Conservation (phyloP, 495 filamentous ascomycete genomes). For the Xylaria scruposa region DNA sequence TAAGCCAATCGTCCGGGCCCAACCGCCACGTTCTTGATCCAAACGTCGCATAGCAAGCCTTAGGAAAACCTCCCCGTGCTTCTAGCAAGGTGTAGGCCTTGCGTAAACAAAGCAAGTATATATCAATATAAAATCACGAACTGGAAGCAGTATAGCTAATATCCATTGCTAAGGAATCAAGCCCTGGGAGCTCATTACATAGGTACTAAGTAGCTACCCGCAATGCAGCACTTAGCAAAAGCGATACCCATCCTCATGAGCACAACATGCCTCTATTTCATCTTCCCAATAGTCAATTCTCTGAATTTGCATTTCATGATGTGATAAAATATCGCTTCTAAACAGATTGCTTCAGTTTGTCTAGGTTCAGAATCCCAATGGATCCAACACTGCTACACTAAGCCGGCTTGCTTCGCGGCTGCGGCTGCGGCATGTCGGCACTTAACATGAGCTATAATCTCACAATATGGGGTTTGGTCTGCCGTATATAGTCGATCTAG, state of each 20-base stretch:
- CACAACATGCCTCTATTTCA: not conserved
- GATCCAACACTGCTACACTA: not conserved
- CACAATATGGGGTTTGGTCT: not conserved
- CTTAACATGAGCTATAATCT: not conserved
- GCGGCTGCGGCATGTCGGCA: not conserved
- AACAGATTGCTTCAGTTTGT: not conserved
- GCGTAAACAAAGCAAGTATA: not conserved
- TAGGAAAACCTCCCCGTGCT: not conserved
- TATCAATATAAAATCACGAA: not conserved
- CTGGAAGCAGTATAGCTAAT: not conserved
- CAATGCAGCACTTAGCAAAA: not conserved
- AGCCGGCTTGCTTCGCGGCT: not conserved
- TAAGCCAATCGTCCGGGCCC: not conserved
- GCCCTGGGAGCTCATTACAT: not conserved
- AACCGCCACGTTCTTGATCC: not conserved
- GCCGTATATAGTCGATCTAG: not conserved
- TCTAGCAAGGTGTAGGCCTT: not conserved
- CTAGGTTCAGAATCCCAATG: not conserved
- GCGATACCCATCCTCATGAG: not conserved
- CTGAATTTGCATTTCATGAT: not conserved
- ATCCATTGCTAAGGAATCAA: not conserved
- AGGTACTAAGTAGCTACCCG: not conserved
- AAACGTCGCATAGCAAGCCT: not conserved
- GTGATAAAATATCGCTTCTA: not conserved
- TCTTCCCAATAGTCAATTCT: not conserved